phyloP scores from a whole-genome alignment of 192 early-diverging fungal species.

The Coemansia sp. region DNA sequence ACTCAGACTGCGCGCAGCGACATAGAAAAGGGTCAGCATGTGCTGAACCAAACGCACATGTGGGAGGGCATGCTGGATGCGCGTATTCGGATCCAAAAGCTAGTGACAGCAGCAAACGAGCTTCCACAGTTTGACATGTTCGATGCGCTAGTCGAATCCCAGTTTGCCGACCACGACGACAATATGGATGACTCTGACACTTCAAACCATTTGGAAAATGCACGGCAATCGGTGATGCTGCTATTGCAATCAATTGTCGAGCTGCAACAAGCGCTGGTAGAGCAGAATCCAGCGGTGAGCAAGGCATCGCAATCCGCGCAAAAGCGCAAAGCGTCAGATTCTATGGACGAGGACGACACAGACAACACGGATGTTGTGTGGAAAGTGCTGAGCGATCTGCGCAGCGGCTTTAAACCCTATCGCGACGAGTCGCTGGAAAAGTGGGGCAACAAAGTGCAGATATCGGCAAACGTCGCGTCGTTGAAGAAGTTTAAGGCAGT shows the following conservation, averaged over 20 bases:
- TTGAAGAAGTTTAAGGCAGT: slow-evolving; percentile 96
- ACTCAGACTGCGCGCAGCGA: slow-evolving; percentile 72
- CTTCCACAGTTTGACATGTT: slow-evolving; percentile 60
- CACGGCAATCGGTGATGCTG: slow-evolving; percentile 18
- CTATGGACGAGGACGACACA: slow-evolving; percentile 1
- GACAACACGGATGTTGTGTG: slow-evolving; percentile 17
- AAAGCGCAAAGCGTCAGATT: slow-evolving; percentile 21
- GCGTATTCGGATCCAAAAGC: slow-evolving; percentile 84
- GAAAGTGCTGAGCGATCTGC: slow-evolving; percentile 27
- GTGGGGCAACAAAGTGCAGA: slow-evolving; percentile 86
- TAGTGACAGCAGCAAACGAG: slow-evolving; percentile 70
- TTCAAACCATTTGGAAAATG: slow-evolving; percentile 9
- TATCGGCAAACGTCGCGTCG: slow-evolving; percentile 63
- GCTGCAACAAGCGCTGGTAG: slow-evolving; percentile 27
- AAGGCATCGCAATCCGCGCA: slow-evolving; percentile 8
- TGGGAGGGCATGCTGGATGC: slow-evolving; percentile 84
- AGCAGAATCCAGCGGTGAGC: slow-evolving; percentile 25
- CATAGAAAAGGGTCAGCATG: slow-evolving; percentile 88
- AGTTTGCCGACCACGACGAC: neutral
- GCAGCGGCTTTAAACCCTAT: slow-evolving; percentile 63
- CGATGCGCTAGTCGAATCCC: slow-evolving; percentile 10
- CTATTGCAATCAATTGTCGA: slow-evolving; percentile 32
- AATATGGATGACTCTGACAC: neutral
- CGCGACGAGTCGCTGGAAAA: slow-evolving; percentile 88
- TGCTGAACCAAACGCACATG: slow-evolving; percentile 77